A percentile compares a stretch with the other conserved stretches of the same genome.
phyloP scores from a whole-genome alignment of 257 asterid genomes.

The Apocynum venetum region DNA sequence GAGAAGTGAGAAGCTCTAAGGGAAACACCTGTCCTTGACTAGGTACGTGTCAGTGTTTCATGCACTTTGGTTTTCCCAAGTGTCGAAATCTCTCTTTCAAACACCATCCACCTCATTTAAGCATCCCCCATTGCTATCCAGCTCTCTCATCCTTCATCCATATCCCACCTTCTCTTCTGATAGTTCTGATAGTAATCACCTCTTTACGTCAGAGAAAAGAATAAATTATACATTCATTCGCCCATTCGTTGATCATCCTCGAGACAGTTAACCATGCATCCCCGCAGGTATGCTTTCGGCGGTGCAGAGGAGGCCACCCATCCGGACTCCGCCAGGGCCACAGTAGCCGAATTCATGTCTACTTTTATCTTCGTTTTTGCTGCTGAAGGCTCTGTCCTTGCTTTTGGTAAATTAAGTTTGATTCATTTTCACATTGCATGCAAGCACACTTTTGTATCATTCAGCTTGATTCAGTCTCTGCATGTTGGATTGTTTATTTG shows the following conservation, averaged over 20 bases:
- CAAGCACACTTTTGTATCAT: not conserved
- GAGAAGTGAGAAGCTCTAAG: not conserved
- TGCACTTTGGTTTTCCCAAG: slow-evolving; percentile 62
- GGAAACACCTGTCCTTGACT: slow-evolving; percentile 18
- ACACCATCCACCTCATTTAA: slow-evolving; percentile 6
- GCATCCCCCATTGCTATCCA: not conserved
- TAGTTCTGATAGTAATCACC: no score
- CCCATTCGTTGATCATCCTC: no score
- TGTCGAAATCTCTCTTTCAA: slow-evolving; percentile 41
- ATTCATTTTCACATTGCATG: not conserved
- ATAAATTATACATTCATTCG: no score
- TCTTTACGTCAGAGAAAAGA: no score
- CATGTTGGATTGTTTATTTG: not conserved
- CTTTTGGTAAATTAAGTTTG: slow-evolving; percentile 40
- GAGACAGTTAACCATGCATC: slow-evolving; percentile 27
- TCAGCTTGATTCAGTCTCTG: not conserved
- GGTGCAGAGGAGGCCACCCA: slow-evolving; percentile 93
- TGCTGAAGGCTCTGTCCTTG: slow-evolving; percentile 85
- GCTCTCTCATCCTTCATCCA: not conserved
- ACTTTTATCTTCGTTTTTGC: slow-evolving; percentile 88
- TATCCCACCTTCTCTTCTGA: not conserved
- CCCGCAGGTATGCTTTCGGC: slow-evolving; percentile 76
- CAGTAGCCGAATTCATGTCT: slow-evolving; percentile 74
- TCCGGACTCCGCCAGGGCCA: slow-evolving; percentile 81
- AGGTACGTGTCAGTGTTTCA: slow-evolving; percentile 68